phyloP scores from a whole-genome alignment of 139 green algal genomes.

The Chlorella sorokiniana region DNA sequence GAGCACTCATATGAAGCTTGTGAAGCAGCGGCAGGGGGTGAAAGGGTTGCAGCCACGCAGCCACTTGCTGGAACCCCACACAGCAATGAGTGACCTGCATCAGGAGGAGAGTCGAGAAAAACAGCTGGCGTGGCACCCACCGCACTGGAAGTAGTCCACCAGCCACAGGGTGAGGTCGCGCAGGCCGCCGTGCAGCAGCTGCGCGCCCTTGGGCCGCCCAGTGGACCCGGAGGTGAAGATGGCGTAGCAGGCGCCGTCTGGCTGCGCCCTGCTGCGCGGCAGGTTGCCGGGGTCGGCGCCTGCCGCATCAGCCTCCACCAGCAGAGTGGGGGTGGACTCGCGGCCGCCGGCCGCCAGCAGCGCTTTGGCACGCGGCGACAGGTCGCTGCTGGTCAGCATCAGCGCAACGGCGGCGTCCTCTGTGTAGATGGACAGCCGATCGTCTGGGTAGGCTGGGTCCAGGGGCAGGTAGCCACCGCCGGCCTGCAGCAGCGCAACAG shows the following conservation, averaged over 20 bases:
- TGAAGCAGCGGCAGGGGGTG: too few species aligned
- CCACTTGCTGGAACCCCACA: too few species aligned
- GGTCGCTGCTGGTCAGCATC: constrained; percentile 7
- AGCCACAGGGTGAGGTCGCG: constrained; percentile 26
- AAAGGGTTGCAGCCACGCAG: too few species aligned
- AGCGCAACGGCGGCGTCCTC: constrained; percentile 35
- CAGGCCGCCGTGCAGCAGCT: constrained; percentile 33
- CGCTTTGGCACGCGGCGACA: background rate
- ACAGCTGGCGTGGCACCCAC: too few species aligned
- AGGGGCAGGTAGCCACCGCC: constrained; percentile 64
- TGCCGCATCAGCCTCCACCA: constrained; percentile 12
- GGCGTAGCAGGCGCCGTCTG: constrained; percentile 37
- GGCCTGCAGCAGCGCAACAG: too few species aligned
- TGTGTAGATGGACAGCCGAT: constrained; percentile 51
- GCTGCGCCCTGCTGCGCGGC: background rate
- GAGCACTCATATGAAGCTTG: too few species aligned
- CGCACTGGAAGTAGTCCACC: background rate
- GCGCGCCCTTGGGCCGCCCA: constrained; percentile 60
- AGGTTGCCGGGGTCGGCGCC: background rate
- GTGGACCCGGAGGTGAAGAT: constrained; percentile 76
- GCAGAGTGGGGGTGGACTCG: background rate
- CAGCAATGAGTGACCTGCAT: too few species aligned
- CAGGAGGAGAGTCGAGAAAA: too few species aligned
- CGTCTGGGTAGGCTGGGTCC: constrained; percentile 56
- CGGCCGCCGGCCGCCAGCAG: background rate